Base-by-base conservation (phyloP, 1,284 basidiomycete genomes). In the Trametes hirsuta region DNA sequence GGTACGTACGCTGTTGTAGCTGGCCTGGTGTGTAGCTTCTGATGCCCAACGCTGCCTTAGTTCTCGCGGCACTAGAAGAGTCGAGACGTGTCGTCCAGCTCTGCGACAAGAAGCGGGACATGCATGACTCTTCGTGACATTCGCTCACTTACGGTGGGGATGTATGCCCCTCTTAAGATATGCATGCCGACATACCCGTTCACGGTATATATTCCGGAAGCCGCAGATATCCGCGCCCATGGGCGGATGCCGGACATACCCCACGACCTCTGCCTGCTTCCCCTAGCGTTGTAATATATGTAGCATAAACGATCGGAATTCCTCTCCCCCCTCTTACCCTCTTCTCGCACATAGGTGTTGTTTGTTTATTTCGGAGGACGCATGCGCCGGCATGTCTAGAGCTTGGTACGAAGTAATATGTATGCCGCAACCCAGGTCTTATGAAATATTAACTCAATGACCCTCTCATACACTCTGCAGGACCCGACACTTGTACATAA, bases 31-130 rank as follows among this genome's bases (percentile, higher is more conserved):
- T 5, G 6, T 42, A 24, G 24, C 21, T 11, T 22, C 5, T 6
- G 25, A 3, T 58, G 30, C 21, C 45, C 14, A 1, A 22, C n/a
- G 21, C 11, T 5, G 24, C 39, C 37, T 30, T 62, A 89, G 87
- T 88, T 15, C 76, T 84, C 70, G 78, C 82, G 55, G 84, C 82
- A 25, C 68, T 89, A 49, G 79, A 84, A 58, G 83, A 87, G 71
- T 83, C 85, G 10, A 81, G 81, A 56, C 79, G 78, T 45, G 76
- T 81, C 53, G 72, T 83, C 41, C 70, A 74, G 42, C 69, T 81
- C 3, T 82, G 79, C 61, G 77, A 79, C 64, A 76, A 76, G 58
- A 81, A 79, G 65, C 75, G 80, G 51, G 76, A 78, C 49, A 47
- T 63, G 2, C 66, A 69, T 45, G 68, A 68, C 15, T 51, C 54